Percentiles rank a stretch among this genome's conserved stretches.
Evolutionary conservation across 225 moss, liverwort and hornwort species (phyloP).

Genomic region (Sphagnum tenellum): DNA sequence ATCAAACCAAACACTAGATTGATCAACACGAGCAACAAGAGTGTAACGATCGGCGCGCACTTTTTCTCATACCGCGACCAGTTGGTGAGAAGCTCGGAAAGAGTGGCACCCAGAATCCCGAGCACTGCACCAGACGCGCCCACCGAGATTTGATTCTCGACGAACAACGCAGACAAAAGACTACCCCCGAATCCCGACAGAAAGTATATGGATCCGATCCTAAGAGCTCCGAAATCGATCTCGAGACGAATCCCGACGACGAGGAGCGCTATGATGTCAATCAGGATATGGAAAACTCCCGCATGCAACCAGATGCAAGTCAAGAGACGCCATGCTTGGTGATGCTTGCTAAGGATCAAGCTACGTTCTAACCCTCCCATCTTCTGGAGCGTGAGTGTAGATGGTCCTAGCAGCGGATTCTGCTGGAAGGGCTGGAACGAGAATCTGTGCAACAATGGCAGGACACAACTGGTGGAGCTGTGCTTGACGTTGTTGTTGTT

Average conservation of each 20-base stretch:
- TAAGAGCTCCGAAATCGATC: constrained; percentile 29
- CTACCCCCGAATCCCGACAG: constrained; percentile 38
- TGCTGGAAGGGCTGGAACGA: constrained; percentile 39
- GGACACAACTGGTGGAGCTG: constrained; percentile 10
- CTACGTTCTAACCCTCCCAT: constrained; percentile 41
- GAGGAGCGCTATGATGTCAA: constrained; percentile 26
- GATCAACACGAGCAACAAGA: constrained; percentile 24
- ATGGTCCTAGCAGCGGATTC: constrained; percentile 44
- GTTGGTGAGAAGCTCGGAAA: constrained; percentile 24
- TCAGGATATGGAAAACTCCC: constrained; percentile 30
- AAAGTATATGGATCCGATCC: constrained; percentile 26
- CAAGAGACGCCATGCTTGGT: constrained; percentile 43
- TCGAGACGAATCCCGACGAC: constrained; percentile 47
- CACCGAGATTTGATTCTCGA: constrained; percentile 28
- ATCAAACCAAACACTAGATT: constrained; percentile 36
- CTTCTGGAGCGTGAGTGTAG: constrained; percentile 19
- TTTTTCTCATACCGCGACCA: constrained; percentile 16
- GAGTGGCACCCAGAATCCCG: constrained; percentile 41
- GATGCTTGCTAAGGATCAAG: constrained; percentile 21
- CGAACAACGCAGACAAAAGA: constrained; percentile 32
- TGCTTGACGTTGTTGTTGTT: constrained; percentile 34
- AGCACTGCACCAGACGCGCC: constrained; percentile 43
- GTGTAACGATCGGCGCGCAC: constrained; percentile 15
- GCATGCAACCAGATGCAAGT: constrained; percentile 41
- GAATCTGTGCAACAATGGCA: constrained; percentile 24